phyloP scores from a whole-genome alignment of 768 basidiomycete genomes.

The Trametes elegans region DNA sequence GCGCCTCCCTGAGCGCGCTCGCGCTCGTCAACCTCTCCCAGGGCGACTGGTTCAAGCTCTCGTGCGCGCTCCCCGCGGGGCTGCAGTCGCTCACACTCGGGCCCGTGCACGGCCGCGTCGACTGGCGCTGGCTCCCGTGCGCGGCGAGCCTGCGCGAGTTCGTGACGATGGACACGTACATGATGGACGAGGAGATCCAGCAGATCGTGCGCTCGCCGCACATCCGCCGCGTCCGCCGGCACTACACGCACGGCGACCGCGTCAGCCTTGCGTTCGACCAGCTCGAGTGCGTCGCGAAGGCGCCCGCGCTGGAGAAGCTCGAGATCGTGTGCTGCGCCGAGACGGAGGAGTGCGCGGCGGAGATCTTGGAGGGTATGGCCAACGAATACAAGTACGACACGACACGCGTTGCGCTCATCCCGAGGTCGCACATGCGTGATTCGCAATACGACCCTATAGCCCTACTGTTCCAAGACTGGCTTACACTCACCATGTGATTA shows the following conservation, averaged over 20 bases:
- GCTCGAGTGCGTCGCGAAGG: slow-evolving; percentile 27
- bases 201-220: slow-evolving; percentile 31
- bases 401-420: slow-evolving; percentile 10
- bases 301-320: slow-evolving; percentile 27
- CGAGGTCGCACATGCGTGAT: slow-evolving; percentile 13
- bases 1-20: slow-evolving; percentile 29
- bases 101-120: slow-evolving; percentile 36
- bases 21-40: slow-evolving; percentile 34
- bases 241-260: slow-evolving; percentile 20
- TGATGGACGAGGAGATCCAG: slow-evolving; percentile 36
- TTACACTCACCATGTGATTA: no score
- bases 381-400: not conserved
- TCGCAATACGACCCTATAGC: slow-evolving; percentile 34
- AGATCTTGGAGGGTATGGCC: not conserved
- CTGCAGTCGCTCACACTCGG: slow-evolving; percentile 34
- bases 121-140: slow-evolving; percentile 26
- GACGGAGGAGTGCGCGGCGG: not conserved
- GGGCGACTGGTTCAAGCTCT: slow-evolving; percentile 30
- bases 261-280: slow-evolving; percentile 30
- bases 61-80: slow-evolving; percentile 31
- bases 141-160: slow-evolving; percentile 24
- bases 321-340: slow-evolving; percentile 27
- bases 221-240: slow-evolving; percentile 30
- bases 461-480: slow-evolving; percentile 2
- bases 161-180: slow-evolving; percentile 35